Evolutionary conservation across 208 protist genomes (phyloP), one percentile per base, ranked within the genome.

Genomic region (Endotrypanum monterogeii): DNA sequence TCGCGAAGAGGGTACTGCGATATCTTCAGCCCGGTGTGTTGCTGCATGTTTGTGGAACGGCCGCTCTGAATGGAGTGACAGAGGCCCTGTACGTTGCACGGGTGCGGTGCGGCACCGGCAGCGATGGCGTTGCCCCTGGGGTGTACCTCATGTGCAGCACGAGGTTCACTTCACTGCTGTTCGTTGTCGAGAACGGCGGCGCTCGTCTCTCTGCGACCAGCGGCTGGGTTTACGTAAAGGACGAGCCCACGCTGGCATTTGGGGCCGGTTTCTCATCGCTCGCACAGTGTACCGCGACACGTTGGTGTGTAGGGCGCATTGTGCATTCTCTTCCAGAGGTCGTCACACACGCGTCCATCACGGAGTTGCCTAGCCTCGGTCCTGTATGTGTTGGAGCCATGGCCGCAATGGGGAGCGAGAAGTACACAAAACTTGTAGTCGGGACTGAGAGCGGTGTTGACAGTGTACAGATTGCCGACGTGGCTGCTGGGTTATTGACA

Each of bases 1-100:
- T 60, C 35, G 70, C 81, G 54, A 87, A 81, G 23, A 83, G 86
- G 20, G 67, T 83, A 50, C 66, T 90, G 61, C 78, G 65, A 25
- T 68, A 73, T 56, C 67, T 76, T 23, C 76, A 80, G 50, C 76
- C 76, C 3, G 65, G 76, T 28, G 67, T 68, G 56, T 65, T 68
- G 55, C 76, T 80, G 65, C 41, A 80, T 58, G 70, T 80, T 12
- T 69, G 76, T 6, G 76, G 76, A 16, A 62, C 71, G 69, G 71
- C 52, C 56, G 51, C 61, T 0, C 39, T 69, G 16, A 48, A 14
- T 52, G 65, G 46, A 1, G 65, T 54, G 61, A 50, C 57, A 8
- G 51, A 54, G 23, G 48, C 61, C 30, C 71, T 57, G 61, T 39
- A 68, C 35, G 20, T 35, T 20, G 61, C 58, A 28, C 44, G 28